Evolutionary conservation across 106 monocot species (phyloP).

Genomic region (Phalaenopsis equestris): DNA sequence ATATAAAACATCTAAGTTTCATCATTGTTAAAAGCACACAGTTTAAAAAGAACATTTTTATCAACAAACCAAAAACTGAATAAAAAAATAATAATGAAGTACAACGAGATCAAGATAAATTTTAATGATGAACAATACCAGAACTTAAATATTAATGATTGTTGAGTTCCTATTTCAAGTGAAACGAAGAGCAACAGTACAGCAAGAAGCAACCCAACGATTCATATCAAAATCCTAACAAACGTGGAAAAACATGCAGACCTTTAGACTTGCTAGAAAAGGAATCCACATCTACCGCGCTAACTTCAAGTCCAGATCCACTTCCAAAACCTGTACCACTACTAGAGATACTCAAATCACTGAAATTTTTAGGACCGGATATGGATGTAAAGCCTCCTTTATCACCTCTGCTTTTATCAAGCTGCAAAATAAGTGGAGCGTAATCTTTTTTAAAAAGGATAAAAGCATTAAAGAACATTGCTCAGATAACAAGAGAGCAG

Average conservation of each 20-base stretch:
- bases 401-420: constrained; percentile 79
- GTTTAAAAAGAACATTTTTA: too few relatives aligned
- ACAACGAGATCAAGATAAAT: background rate
- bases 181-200: background rate
- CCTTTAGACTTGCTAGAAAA: constrained; percentile 77
- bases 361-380: constrained; percentile 61
- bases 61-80: background rate
- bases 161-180: background rate
- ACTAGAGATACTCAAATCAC: constrained; percentile 77
- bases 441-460: background rate
- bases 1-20: too few relatives aligned
- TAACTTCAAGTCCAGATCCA: constrained; percentile 83
- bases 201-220: background rate
- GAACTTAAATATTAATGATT: background rate
- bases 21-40: too few relatives aligned
- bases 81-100: background rate
- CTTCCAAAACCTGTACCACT: constrained; percentile 85
- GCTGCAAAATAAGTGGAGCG: constrained; percentile 31
- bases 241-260: constrained; percentile 1
- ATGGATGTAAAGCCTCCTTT: constrained; percentile 77
- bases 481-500: background rate
- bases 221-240: background rate
- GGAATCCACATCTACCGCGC: constrained; percentile 53
- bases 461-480: background rate
- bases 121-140: background rate